phyloP scores from a whole-genome alignment of 2,329 filamentous ascomycete species.

The Penicillium sp. region DNA sequence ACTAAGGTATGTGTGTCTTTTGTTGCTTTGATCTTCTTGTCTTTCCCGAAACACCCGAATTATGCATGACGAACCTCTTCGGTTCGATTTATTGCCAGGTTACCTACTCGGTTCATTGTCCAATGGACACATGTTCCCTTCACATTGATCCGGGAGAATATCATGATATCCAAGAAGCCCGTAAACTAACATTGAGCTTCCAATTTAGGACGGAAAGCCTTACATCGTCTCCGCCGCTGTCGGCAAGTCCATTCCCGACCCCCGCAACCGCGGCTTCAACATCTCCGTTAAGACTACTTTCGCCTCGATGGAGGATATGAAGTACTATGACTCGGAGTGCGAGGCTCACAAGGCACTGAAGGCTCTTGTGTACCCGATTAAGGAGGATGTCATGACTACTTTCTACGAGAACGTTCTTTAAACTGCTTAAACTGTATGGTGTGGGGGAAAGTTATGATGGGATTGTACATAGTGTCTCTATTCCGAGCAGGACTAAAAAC shows the following conservation, averaged over 20 bases:
- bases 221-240: conserved; percentile 65
- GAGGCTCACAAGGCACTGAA: conserved; percentile 55
- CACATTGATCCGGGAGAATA: not conserved
- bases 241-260: conserved; percentile 56
- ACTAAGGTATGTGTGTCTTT: conserved; percentile 38
- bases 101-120: not conserved
- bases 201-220: conserved; percentile 63
- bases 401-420: conserved; percentile 39
- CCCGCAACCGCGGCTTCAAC: conserved; percentile 65
- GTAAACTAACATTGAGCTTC: not conserved
- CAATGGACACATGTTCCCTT: not conserved
- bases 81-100: not conserved
- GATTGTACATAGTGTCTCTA: not conserved
- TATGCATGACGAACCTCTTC: not conserved
- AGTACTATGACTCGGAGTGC: conserved; percentile 65
- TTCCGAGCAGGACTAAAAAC: not conserved
- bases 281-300: conserved; percentile 64
- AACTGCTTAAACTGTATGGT: not conserved
- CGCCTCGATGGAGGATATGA: conserved; percentile 64
- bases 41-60: not conserved
- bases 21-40: not conserved
- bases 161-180: not conserved
- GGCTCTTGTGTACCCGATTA: conserved; percentile 30
- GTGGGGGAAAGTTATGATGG: not conserved
- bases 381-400: conserved; percentile 39